These are phyloP conservation scores for Crithidia fasciculata DNA, from an alignment of 208 protist genomes.

Conservation along the genomic window DNA sequence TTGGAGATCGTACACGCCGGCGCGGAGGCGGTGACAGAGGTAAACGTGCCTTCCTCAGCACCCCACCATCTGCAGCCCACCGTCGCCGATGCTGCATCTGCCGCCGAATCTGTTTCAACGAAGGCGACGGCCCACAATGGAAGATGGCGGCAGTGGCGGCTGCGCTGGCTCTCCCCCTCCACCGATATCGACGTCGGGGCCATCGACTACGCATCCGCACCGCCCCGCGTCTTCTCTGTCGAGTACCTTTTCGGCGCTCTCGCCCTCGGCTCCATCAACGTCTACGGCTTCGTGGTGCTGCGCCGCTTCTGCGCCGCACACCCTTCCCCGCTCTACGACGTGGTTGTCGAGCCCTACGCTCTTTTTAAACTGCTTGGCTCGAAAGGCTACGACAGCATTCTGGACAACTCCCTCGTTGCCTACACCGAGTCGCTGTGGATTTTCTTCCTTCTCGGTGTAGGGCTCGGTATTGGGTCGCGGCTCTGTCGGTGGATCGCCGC, in stretches of 20 bases:
- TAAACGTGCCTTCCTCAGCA: too few relatives aligned
- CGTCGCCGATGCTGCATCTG: too few relatives aligned
- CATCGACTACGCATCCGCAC: not conserved
- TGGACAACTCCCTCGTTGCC: not conserved
- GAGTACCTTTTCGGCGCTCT: constrained; percentile 7
- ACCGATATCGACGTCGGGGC: not conserved
- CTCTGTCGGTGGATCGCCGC: not conserved
- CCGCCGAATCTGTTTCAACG: too few relatives aligned
- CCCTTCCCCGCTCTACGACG: not conserved
- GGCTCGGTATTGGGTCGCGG: not conserved
- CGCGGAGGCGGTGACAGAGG: too few relatives aligned
- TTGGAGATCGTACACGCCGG: too few relatives aligned
- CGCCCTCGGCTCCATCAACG: not conserved
- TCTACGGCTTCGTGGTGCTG: constrained; percentile 3
- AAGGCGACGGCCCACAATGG: too few relatives aligned
- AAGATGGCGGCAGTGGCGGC: not conserved
- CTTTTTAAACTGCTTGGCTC: not conserved
- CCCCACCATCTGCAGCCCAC: too few relatives aligned
- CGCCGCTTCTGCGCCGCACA: not conserved
- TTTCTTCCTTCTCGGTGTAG: not conserved
- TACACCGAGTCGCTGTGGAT: not conserved
- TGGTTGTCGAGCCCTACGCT: not conserved
- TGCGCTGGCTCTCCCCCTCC: not conserved
- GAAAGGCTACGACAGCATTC: not conserved
- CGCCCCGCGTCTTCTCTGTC: not conserved